Evolutionary conservation across 306 rosid species (phyloP).

Genomic region (Sphenostylis stenocarpa): DNA sequence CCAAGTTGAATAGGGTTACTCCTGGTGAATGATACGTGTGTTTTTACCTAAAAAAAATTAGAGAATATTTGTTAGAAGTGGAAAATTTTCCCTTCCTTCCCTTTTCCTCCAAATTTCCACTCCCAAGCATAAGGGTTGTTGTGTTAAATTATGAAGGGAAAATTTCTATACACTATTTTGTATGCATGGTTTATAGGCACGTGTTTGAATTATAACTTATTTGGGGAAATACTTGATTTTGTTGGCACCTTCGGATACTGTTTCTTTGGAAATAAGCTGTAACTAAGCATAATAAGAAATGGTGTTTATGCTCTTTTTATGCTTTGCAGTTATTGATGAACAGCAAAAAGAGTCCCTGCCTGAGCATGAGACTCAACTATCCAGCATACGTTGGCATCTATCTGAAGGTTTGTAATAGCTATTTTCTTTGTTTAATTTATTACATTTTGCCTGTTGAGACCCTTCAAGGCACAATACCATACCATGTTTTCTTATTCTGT

Average conservation of each 20-base stretch:
- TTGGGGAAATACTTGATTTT: not conserved
- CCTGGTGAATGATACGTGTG: not conserved
- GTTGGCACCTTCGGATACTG: not conserved
- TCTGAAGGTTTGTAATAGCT: constrained; percentile 66
- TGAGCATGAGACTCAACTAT: constrained; percentile 80
- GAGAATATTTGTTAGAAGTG: not conserved
- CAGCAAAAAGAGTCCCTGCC: constrained; percentile 79
- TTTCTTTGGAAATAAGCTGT: not conserved
- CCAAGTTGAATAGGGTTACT: not conserved
- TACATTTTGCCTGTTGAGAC: not conserved
- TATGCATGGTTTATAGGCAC: not conserved
- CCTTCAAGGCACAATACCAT: not conserved
- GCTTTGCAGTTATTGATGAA: constrained; percentile 80
- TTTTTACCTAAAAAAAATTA: not conserved
- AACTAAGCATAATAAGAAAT: not conserved
- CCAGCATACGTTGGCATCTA: constrained; percentile 88
- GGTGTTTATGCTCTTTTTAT: constrained; percentile 23
- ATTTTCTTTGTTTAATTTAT: not conserved
- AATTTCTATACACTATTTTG: not conserved
- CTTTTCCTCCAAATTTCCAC: not conserved
- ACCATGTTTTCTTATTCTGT: not conserved
- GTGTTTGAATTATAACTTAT: not conserved
- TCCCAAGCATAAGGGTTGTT: not conserved
- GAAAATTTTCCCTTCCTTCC: not conserved
- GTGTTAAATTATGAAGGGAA: not conserved